Evolutionary conservation across 768 basidiomycete species (phyloP).

Genomic region (Chalciporus pseudorubinellus): DNA sequence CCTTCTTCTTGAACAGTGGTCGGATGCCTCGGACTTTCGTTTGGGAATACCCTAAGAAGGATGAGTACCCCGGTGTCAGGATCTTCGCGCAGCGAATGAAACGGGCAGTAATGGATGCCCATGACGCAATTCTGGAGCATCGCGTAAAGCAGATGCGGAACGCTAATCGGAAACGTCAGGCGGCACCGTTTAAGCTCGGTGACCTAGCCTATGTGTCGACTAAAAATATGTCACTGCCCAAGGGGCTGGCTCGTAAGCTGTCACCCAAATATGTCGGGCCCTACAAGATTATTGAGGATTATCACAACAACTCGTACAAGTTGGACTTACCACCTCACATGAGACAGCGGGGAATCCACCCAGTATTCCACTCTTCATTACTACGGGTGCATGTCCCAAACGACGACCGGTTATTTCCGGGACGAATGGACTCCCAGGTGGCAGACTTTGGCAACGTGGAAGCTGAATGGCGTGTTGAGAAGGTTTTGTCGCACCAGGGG

Average conservation of each 20-base stretch:
- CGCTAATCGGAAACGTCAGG: conserved; percentile 24
- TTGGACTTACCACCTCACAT: conserved; percentile 30
- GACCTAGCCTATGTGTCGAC: too few species aligned
- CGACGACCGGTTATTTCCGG: conserved; percentile 28
- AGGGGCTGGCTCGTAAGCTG: too few species aligned
- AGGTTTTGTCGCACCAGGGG: too few species aligned
- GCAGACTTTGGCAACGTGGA: conserved; percentile 7
- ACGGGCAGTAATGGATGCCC: conserved; percentile 29
- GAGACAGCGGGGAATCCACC: too few species aligned
- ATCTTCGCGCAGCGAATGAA: conserved; percentile 28
- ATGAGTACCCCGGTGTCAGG: conserved; percentile 29
- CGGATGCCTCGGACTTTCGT: conserved; percentile 12
- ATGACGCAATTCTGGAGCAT: conserved; percentile 30
- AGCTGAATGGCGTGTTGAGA: too few species aligned
- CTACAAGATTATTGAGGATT: too few species aligned
- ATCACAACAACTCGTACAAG: conserved; percentile 16
- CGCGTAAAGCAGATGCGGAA: conserved; percentile 32
- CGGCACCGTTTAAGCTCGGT: background rate
- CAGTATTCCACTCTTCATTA: conserved; percentile 33
- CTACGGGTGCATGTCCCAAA: conserved; percentile 25
- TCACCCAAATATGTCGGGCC: too few species aligned
- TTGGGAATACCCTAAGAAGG: conserved; percentile 12
- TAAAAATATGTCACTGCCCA: too few species aligned
- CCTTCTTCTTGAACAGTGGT: conserved; percentile 12
- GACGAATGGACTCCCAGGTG: conserved; percentile 16